A percentile compares a stretch with the other conserved stretches of the same genome.
Conservation (phyloP, 371 early-diverging fungal genomes). For the Rhizopus arrhizus region DNA sequence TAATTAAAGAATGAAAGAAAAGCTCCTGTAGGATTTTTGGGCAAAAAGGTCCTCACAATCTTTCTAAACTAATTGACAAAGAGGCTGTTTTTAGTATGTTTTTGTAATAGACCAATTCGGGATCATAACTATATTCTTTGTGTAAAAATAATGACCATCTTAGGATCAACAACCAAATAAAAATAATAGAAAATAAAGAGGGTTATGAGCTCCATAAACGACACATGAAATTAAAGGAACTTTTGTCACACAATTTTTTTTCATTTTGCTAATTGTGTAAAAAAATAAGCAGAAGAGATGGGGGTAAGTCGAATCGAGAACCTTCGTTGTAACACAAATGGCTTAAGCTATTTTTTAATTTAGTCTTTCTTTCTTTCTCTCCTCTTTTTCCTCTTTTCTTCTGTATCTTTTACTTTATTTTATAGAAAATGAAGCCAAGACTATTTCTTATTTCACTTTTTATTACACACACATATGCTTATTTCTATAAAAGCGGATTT, state of each 20-base stretch:
- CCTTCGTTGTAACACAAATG: not conserved
- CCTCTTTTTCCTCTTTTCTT: not conserved
- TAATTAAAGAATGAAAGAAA: no score
- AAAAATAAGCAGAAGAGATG: not conserved
- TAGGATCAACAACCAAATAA: not conserved
- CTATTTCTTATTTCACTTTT: not conserved
- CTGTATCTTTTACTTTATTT: not conserved
- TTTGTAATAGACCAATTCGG: no score
- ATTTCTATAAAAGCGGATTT: conserved; percentile 29
- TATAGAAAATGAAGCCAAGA: not conserved
- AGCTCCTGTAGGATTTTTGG: no score
- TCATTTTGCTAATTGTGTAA: not conserved
- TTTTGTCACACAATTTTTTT: not conserved
- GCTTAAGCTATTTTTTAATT: not conserved
- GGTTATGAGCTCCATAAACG: not conserved
- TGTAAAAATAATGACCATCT: not conserved
- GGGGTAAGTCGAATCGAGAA: conserved; percentile 2
- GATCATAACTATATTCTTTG: not conserved
- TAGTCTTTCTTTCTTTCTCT: not conserved
- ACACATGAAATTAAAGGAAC: no score
- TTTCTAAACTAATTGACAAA: no score
- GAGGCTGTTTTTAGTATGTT: no score
- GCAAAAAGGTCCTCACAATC: no score
- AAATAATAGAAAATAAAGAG: not conserved
- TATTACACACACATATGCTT: conserved; percentile 12